phyloP scores from a whole-genome alignment of 805 yeast genomes.

The Metschnikowia kofuensis region DNA sequence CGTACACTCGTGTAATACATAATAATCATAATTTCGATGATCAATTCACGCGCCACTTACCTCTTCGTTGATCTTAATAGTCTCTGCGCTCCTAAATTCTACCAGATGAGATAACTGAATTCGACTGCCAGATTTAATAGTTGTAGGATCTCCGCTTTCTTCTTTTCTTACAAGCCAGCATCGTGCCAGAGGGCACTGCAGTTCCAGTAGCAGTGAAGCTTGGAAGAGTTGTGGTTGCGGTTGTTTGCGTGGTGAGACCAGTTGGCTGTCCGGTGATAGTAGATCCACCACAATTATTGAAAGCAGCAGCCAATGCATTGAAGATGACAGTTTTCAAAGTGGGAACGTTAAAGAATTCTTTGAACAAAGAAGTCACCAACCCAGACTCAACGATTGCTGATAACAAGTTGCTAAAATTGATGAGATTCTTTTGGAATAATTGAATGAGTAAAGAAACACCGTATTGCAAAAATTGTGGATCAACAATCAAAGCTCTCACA shows the following conservation, averaged over 20 bases:
- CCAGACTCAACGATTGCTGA: constrained; percentile 35
- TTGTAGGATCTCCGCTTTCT: constrained; percentile 29
- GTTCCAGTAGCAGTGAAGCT: constrained; percentile 20
- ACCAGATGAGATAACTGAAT: no score
- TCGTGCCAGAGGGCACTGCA: constrained; percentile 18
- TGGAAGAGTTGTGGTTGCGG: constrained; percentile 25
- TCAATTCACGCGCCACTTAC: no score
- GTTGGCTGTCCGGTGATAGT: constrained; percentile 22
- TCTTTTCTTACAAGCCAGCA: constrained; percentile 19
- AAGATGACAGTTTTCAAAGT: constrained; percentile 40
- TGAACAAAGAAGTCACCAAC: constrained; percentile 33
- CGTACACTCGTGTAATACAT: no score
- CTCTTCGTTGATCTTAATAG: no score
- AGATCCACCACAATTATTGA: constrained; percentile 34
- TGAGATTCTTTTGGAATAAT: constrained; percentile 29
- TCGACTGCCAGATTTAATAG: constrained; percentile 5
- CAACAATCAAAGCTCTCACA: constrained; percentile 35
- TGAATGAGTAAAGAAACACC: constrained; percentile 37
- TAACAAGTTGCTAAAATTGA: constrained; percentile 27
- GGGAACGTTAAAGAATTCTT: constrained; percentile 35
- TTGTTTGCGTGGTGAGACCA: constrained; percentile 20
- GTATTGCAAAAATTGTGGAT: constrained; percentile 33
- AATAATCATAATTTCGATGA: no score
- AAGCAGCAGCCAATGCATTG: constrained; percentile 43
- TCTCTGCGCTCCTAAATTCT: not conserved